Conservation (phyloP, 495 filamentous ascomycete genomes). For the Penicillium alfredii region DNA sequence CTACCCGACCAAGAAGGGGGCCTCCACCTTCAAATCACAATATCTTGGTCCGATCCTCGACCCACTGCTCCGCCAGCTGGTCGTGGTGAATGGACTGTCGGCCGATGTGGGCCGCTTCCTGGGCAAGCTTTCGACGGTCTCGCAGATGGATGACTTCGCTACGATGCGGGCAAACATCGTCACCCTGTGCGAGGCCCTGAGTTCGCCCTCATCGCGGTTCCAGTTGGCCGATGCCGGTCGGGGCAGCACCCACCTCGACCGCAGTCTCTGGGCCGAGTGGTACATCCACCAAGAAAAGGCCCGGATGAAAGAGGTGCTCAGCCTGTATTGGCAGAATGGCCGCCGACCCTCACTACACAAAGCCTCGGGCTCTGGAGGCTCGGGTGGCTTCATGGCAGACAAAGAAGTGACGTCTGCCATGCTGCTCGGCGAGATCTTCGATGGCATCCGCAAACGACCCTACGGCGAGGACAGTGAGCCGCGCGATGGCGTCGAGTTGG, state of each 20-base stretch:
- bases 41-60: constrained; percentile 65
- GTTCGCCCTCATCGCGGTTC: constrained; percentile 40
- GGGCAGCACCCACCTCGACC: constrained; percentile 48
- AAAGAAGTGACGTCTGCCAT: constrained; percentile 48
- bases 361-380: constrained; percentile 23
- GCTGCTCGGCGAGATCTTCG: constrained; percentile 57
- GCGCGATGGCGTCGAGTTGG: constrained; percentile 52
- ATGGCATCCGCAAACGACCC: constrained; percentile 49
- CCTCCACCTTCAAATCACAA: constrained; percentile 54
- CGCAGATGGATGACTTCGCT: constrained; percentile 54
- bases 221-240: constrained; percentile 47
- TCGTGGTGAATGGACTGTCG: constrained; percentile 57
- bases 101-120: constrained; percentile 53
- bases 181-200: constrained; percentile 41
- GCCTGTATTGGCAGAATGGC: constrained; percentile 51
- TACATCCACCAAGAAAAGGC: constrained; percentile 64
- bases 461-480: constrained; percentile 41
- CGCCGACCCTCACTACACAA: constrained; percentile 38
- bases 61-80: constrained; percentile 58
- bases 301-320: constrained; percentile 57
- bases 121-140: constrained; percentile 52
- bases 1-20: constrained; percentile 62
- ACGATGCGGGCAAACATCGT: constrained; percentile 46
- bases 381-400: constrained; percentile 28
- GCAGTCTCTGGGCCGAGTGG: constrained; percentile 62